These are phyloP conservation scores for Primulina huaijiensis DNA, from an alignment of 257 asterid genomes.

Conservation along the genomic window DNA sequence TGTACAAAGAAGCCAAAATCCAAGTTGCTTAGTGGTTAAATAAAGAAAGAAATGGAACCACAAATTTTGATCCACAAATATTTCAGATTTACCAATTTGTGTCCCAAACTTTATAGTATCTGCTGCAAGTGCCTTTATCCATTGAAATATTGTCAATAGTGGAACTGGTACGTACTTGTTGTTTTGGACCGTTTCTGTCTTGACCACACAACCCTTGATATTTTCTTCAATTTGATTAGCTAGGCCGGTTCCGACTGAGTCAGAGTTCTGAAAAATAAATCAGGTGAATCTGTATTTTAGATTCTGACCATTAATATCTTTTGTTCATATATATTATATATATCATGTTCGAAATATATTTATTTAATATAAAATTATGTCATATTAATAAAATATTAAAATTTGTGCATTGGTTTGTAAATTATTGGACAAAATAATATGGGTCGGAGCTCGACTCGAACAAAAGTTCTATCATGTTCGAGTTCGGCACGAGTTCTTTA, in stretches of 20 bases:
- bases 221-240: background rate
- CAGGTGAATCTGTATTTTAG: background rate
- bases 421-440: too few relatives aligned
- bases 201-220: background rate
- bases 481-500: too few relatives aligned
- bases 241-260: background rate
- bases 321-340: too few relatives aligned
- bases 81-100: background rate
- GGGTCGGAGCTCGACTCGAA: too few relatives aligned
- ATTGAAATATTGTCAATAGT: background rate
- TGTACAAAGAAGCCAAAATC: too few relatives aligned
- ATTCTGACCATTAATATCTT: too few relatives aligned
- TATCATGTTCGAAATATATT: too few relatives aligned
- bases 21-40: background rate
- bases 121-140: background rate
- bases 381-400: too few relatives aligned
- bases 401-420: too few relatives aligned
- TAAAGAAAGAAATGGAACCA: background rate
- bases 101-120: background rate
- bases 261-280: background rate
- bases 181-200: background rate
- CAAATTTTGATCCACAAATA: background rate
- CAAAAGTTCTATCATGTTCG: too few relatives aligned
- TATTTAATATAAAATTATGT: too few relatives aligned
- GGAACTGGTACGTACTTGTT: background rate